Percentiles rank a stretch among this genome's conserved stretches.
Conservation (phyloP, 2,329 filamentous ascomycete species). For the Parastagonospora avenae region DNA sequence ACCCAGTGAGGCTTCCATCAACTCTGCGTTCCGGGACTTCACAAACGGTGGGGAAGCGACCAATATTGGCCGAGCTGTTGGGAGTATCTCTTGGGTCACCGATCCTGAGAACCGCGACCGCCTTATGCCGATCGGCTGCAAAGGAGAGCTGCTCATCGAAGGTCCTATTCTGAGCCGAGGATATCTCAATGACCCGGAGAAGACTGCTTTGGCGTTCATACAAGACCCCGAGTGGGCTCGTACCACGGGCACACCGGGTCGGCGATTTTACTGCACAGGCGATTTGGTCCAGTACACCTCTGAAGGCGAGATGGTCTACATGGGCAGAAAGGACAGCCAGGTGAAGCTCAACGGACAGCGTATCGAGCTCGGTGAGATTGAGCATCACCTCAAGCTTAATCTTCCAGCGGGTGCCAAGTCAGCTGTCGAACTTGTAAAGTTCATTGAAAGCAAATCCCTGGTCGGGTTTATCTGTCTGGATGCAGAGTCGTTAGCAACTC, state of each 20-base stretch:
- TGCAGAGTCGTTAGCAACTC: slow-evolving; percentile 6
- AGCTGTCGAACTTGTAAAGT: slow-evolving; percentile 50
- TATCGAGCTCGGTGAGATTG: slow-evolving; percentile 54
- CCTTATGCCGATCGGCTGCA: slow-evolving; percentile 40
- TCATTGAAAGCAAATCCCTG: slow-evolving; percentile 28
- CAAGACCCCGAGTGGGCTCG: slow-evolving; percentile 35
- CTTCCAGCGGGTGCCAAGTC: slow-evolving; percentile 46
- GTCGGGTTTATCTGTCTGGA: slow-evolving; percentile 36
- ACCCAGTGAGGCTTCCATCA: slow-evolving; percentile 41
- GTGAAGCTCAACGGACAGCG: slow-evolving; percentile 52
- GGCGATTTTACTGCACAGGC: slow-evolving; percentile 41
- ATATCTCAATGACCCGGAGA: slow-evolving; percentile 40
- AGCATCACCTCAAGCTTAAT: slow-evolving; percentile 48
- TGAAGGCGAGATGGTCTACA: slow-evolving; percentile 42
- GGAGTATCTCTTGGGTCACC: slow-evolving; percentile 41
- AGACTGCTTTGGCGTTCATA: slow-evolving; percentile 39
- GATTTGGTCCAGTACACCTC: slow-evolving; percentile 42
- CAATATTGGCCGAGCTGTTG: slow-evolving; percentile 39
- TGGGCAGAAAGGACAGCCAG: slow-evolving; percentile 43
- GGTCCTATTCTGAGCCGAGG: slow-evolving; percentile 42
- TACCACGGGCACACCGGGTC: slow-evolving; percentile 14
- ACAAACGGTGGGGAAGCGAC: slow-evolving; percentile 38
- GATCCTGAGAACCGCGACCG: slow-evolving; percentile 38
- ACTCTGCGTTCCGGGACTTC: slow-evolving; percentile 38
- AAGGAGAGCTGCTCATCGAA: slow-evolving; percentile 43